Base-by-base conservation (phyloP, 1,139 yeast species). In the Candida sp. region DNA sequence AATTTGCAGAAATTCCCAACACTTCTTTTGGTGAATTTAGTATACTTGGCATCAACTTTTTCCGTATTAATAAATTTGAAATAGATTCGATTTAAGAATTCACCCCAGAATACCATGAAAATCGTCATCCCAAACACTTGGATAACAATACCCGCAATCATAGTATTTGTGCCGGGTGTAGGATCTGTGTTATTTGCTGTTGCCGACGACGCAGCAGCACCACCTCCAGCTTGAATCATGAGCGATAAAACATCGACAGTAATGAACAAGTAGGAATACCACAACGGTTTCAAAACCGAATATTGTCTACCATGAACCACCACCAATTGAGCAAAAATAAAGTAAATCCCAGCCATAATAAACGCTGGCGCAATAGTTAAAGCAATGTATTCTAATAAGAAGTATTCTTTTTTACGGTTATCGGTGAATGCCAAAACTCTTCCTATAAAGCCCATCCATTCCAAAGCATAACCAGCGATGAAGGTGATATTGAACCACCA, bases 311-410 rank as follows among this genome's bases (percentile, higher is more conserved):
- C 95, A 60, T 81, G 86, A 5, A 87, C 69, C 42, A 85, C 80
- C 38, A 86, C 80, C 49, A 86, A 54, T 61, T 87, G 89, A 4
- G 90, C 95, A 54, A 89, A 73, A 42, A 84, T 66, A 55, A 80
- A 87, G 64, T 90, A 90, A 6, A 90, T 73, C 4, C 96, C 97
- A 4, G 87, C 97, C 90, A 88, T 87, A 43, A 87, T 73, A 60
- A 91, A 89, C 5, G 93, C 93, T 0, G 97, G 97, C 0, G 90
- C 93, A 42, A 90, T 67, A 0, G 96, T 88, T 48, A 89, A 68
- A 46, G 85, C 69, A 42, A 84, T 77, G 50, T 82, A 79, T 61
- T 90, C 96, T 49, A 82, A 63, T 43, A 87, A 62, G 58, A 73
- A 90, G 40, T 68, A 68, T 46, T 75, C 60, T 42, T 66, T 49